These are phyloP conservation scores for Dissophora globulifera DNA, from an alignment of 192 early-diverging fungal genomes.

Conservation along the genomic window DNA sequence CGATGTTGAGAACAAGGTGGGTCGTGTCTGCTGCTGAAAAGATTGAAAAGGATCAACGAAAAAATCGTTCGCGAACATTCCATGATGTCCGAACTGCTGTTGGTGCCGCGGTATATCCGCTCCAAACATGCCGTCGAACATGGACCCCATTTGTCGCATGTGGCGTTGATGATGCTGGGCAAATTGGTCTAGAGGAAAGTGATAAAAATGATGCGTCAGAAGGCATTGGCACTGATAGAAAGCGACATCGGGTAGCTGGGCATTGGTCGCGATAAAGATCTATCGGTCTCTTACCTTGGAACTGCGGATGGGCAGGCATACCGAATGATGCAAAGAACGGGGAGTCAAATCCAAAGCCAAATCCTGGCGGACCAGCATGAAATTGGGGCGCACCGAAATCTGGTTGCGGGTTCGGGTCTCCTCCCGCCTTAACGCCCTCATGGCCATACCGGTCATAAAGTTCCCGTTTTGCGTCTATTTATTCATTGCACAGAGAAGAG, in stretches of 20 bases:
- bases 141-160: slow-evolving; percentile 26
- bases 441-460: slow-evolving; percentile 92
- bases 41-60: background rate
- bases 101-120: background rate
- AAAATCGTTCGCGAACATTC: background rate
- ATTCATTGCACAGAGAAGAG: too few relatives aligned
- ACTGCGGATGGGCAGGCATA: slow-evolving; percentile 19
- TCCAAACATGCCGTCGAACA: slow-evolving; percentile 23
- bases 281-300: slow-evolving; percentile 22
- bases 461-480: slow-evolving; percentile 67
- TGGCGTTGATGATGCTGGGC: slow-evolving; percentile 26
- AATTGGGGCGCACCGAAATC: background rate
- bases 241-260: too few relatives aligned
- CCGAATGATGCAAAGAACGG: slow-evolving; percentile 33
- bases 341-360: slow-evolving; percentile 28
- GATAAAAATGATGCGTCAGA: too few relatives aligned
- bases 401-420: slow-evolving; percentile 46
- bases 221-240: slow-evolving; percentile 6
- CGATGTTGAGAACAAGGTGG: slow-evolving; percentile 43
- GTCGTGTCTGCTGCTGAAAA: slow-evolving; percentile 13
- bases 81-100: background rate
- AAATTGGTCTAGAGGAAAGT: slow-evolving; percentile 12
- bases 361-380: slow-evolving; percentile 5
- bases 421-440: slow-evolving; percentile 71
- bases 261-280: too few relatives aligned